These are phyloP conservation scores for Adenanthera pavonina DNA, from an alignment of 306 rosid species.

Conservation along the genomic window DNA sequence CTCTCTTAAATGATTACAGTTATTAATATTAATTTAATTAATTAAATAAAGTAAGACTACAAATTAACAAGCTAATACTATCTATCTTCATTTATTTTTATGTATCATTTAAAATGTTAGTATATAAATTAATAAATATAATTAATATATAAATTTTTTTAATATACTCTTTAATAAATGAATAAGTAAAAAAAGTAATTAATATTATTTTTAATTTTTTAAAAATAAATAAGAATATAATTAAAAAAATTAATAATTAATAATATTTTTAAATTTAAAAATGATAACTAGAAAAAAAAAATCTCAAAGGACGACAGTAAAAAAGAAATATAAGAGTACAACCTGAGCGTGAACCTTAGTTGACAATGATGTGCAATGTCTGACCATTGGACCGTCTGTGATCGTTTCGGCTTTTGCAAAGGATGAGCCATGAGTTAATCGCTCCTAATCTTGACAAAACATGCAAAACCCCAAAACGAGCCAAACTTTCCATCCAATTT, in stretches of 20 bases:
- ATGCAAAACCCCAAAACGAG: not conserved
- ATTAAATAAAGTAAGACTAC: not conserved
- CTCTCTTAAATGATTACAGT: not conserved
- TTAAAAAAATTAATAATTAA: too few relatives aligned
- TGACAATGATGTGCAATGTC: not conserved
- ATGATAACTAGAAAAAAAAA: too few relatives aligned
- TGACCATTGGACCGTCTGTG: slow-evolving; percentile 17
- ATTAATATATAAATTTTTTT: too few relatives aligned
- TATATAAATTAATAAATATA: too few relatives aligned
- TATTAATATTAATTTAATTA: not conserved
- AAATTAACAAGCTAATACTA: not conserved
- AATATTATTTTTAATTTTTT: too few relatives aligned
- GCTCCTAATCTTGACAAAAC: not conserved
- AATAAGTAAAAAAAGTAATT: too few relatives aligned
- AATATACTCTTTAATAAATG: too few relatives aligned
- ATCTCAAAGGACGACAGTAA: too few relatives aligned
- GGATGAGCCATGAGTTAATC: not conserved
- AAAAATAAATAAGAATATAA: too few relatives aligned
- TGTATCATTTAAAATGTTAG: too few relatives aligned
- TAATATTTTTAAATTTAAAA: too few relatives aligned
- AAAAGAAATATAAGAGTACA: too few relatives aligned
- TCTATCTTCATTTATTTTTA: not conserved
- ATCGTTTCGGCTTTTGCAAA: not conserved
- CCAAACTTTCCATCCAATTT: not conserved
- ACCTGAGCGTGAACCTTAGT: not conserved